A percentile compares a stretch with the other conserved stretches of the same genome.
Conservation (phyloP, 1,284 basidiomycete genomes). For the Laetiporus sulphureus region DNA sequence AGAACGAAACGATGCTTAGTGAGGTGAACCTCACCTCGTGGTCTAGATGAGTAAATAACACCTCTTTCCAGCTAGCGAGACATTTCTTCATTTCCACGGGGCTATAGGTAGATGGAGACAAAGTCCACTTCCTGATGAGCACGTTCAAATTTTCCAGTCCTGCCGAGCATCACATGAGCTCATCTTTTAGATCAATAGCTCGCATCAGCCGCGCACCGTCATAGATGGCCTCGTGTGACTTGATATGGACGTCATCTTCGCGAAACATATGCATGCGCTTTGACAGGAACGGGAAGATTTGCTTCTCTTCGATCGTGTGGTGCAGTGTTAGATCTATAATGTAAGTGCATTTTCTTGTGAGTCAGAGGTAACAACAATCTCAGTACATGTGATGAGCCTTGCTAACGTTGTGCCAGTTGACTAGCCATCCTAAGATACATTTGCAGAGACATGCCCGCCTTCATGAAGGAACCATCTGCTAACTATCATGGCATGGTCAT, state of each 20-base stretch:
- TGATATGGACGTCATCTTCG: constrained; percentile 45
- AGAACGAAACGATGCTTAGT: no score
- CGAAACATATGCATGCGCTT: constrained; percentile 57
- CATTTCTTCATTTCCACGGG: constrained; percentile 49
- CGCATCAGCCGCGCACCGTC: constrained; percentile 48
- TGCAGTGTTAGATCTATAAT: constrained; percentile 49
- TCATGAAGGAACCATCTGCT: constrained; percentile 25
- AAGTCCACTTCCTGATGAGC: constrained; percentile 40
- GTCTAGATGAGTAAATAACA: constrained; percentile 63
- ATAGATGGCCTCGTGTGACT: constrained; percentile 62
- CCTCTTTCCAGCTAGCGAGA: constrained; percentile 56
- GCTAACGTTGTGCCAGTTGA: constrained; percentile 19
- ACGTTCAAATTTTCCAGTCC: constrained; percentile 47
- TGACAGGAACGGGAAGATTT: constrained; percentile 60
- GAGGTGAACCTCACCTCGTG: constrained; percentile 61
- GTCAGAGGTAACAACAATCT: background rate
- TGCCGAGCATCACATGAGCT: no score
- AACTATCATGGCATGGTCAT: no score
- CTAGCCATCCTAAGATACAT: constrained; percentile 20
- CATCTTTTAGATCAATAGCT: no score
- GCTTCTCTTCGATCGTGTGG: constrained; percentile 58
- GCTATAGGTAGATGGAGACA: constrained; percentile 47
- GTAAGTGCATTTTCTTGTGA: background rate
- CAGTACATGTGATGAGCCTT: background rate
- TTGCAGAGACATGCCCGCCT: constrained; percentile 21